A percentile compares a stretch with the other conserved stretches of the same genome.
Conservation (phyloP, 1,284 basidiomycete genomes). For the Heliocybe sulcata region DNA sequence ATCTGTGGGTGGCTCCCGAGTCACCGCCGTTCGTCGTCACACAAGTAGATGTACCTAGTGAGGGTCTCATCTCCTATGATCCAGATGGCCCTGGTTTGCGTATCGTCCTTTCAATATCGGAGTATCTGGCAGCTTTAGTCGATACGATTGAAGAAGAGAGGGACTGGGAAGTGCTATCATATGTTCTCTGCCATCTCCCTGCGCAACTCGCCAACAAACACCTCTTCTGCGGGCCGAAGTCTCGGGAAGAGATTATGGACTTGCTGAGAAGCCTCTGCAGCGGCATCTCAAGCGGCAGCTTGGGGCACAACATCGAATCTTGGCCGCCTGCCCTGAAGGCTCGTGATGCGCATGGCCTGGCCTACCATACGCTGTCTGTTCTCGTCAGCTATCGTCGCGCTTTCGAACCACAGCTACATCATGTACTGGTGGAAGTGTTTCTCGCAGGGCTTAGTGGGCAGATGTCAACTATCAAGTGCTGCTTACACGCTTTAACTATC, state of each 20-base stretch:
- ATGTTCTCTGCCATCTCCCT: constrained; percentile 88
- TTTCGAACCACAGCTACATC: constrained; percentile 64
- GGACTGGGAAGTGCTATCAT: constrained; percentile 94
- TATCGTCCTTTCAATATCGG: constrained; percentile 71
- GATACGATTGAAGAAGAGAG: constrained; percentile 69
- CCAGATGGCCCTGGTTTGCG: constrained; percentile 39
- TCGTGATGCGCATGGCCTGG: constrained; percentile 83
- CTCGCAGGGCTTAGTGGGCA: constrained; percentile 75
- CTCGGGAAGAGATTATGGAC: constrained; percentile 55
- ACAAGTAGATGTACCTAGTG: constrained; percentile 63
- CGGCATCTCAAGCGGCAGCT: constrained; percentile 53
- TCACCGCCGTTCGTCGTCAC: constrained; percentile 59
- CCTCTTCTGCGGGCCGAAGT: constrained; percentile 88
- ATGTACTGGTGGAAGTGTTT: constrained; percentile 81
- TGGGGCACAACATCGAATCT: constrained; percentile 52
- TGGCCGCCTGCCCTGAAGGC: constrained; percentile 63
- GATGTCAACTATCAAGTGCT: constrained; percentile 83
- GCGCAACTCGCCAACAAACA: constrained; percentile 94
- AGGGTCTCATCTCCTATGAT: constrained; percentile 73
- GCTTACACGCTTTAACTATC: constrained; percentile 86
- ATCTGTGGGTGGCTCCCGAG: constrained; percentile 81
- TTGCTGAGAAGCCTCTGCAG: constrained; percentile 69
- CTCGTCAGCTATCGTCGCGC: constrained; percentile 84
- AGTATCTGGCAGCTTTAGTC: constrained; percentile 66
- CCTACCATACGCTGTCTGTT: constrained; percentile 85